phyloP scores from a whole-genome alignment of 805 yeast species.

The Tetrapisispora arboricola region DNA sequence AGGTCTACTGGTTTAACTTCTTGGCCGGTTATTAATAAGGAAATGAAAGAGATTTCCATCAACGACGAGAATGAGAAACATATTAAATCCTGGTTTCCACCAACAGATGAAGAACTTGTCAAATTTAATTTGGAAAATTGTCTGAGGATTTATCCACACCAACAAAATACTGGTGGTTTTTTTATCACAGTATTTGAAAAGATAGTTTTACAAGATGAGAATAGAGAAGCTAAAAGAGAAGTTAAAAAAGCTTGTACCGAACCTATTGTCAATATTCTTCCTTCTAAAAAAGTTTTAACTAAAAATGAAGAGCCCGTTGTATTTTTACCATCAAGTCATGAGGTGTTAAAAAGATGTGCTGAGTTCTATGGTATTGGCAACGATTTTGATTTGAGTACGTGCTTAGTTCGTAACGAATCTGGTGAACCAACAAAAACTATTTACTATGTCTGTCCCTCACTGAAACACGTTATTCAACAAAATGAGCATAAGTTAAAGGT shows the following conservation, averaged over 20 bases:
- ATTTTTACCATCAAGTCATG: conserved; percentile 59
- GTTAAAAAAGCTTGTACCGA: conserved; percentile 14
- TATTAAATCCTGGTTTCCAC: conserved; percentile 66
- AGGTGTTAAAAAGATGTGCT: conserved; percentile 68
- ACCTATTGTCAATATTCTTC: conserved; percentile 48
- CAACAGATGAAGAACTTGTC: conserved; percentile 60
- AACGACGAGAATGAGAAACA: conserved; percentile 36
- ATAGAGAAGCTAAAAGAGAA: neutral
- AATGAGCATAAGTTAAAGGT: conserved; percentile 78
- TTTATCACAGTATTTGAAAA: conserved; percentile 90
- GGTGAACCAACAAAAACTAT: conserved; percentile 92
- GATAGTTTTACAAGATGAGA: conserved; percentile 18
- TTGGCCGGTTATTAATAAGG: conserved; percentile 86
- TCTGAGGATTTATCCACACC: conserved; percentile 95
- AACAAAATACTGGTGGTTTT: conserved; percentile 97
- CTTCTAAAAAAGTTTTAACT: conserved; percentile 68
- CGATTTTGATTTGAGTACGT: conserved; percentile 56
- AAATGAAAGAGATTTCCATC: conserved; percentile 43
- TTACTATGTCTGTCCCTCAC: conserved; percentile 71
- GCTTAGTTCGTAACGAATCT: conserved; percentile 86
- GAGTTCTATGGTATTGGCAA: conserved; percentile 71
- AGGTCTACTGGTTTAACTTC: conserved; percentile 62
- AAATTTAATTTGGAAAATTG: conserved; percentile 60
- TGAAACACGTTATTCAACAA: conserved; percentile 54
- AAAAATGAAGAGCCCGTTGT: conserved; percentile 83